Conservation (phyloP, 805 yeast species). For the Saccharomycopsis malanga region DNA sequence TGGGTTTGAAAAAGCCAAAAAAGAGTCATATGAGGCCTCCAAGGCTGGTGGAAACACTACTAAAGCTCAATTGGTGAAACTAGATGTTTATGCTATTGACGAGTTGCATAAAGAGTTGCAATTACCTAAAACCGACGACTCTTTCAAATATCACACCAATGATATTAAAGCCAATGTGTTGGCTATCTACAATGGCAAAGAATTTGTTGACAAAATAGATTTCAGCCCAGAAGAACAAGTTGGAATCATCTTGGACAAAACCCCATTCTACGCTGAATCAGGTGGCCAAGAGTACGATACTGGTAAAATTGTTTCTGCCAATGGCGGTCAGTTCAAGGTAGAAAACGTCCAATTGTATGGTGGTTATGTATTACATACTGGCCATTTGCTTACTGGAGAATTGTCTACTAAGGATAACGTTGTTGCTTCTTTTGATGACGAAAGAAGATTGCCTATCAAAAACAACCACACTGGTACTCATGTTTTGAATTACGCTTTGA, state of each 20-base stretch:
- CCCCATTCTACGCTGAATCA: conserved; percentile 96
- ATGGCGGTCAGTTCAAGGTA: conserved; percentile 75
- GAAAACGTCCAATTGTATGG: conserved; percentile 88
- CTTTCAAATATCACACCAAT: conserved; percentile 64
- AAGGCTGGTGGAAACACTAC: conserved; percentile 71
- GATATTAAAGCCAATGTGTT: conserved; percentile 63
- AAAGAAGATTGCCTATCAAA: conserved; percentile 93
- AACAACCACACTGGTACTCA: conserved; percentile 99
- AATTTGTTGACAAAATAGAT: conserved; percentile 46
- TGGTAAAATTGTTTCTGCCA: conserved; percentile 51
- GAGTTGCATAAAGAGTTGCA: conserved; percentile 51
- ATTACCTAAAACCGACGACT: conserved; percentile 79
- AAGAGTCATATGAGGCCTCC: conserved; percentile 88
- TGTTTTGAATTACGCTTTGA: conserved; percentile 80
- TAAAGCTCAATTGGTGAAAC: conserved; percentile 58
- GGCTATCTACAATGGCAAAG: conserved; percentile 61
- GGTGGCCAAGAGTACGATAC: conserved; percentile 99
- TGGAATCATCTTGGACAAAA: conserved; percentile 81
- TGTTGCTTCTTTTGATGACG: conserved; percentile 84
- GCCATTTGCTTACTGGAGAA: conserved; percentile 46
- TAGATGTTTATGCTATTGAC: conserved; percentile 87
- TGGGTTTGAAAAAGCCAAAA: conserved; percentile 86
- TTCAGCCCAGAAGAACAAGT: conserved; percentile 41
- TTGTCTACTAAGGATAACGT: conserved; percentile 52
- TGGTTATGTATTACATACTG: conserved; percentile 95